phyloP scores from a whole-genome alignment of 495 filamentous ascomycete species.

The Hypoxylon perforatum region DNA sequence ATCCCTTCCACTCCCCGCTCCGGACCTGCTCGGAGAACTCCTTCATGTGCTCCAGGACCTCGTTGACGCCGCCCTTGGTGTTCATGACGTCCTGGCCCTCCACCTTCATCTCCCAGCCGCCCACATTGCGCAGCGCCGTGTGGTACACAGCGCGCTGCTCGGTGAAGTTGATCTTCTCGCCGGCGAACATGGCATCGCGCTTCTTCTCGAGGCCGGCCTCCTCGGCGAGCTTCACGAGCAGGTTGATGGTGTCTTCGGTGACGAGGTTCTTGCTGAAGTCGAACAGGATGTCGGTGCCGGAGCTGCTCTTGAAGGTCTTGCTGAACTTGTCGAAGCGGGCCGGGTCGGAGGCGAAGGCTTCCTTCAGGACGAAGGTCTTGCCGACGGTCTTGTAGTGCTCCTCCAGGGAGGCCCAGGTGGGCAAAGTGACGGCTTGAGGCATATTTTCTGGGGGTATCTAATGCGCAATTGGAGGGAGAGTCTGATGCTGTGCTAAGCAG shows the following conservation, averaged over 20 bases:
- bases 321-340: conserved; percentile 90
- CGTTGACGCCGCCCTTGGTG: conserved; percentile 74
- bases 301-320: conserved; percentile 79
- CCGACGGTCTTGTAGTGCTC: conserved; percentile 85
- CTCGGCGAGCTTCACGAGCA: conserved; percentile 88
- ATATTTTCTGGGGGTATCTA: conserved; percentile 43
- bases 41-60: conserved; percentile 95
- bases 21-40: conserved; percentile 94
- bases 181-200: conserved; percentile 95
- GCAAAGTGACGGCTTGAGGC: conserved; percentile 80
- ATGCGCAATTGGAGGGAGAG: neutral
- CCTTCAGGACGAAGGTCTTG: conserved; percentile 89
- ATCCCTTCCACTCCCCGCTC: conserved; percentile 97
- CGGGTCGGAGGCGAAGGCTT: conserved; percentile 89
- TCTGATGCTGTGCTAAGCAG: conserved; percentile 21
- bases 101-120: conserved; percentile 87
- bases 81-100: conserved; percentile 96
- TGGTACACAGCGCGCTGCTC: conserved; percentile 97
- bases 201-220: conserved; percentile 92
- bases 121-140: conserved; percentile 87
- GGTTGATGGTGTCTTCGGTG: conserved; percentile 87
- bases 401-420: conserved; percentile 88
- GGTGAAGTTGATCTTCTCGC: conserved; percentile 99
- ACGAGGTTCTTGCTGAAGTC: conserved; percentile 99
- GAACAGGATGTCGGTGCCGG: conserved; percentile 81